These are phyloP conservation scores for Backusella australiensis DNA, from an alignment of 192 early-diverging fungal genomes.

Conservation along the genomic window DNA sequence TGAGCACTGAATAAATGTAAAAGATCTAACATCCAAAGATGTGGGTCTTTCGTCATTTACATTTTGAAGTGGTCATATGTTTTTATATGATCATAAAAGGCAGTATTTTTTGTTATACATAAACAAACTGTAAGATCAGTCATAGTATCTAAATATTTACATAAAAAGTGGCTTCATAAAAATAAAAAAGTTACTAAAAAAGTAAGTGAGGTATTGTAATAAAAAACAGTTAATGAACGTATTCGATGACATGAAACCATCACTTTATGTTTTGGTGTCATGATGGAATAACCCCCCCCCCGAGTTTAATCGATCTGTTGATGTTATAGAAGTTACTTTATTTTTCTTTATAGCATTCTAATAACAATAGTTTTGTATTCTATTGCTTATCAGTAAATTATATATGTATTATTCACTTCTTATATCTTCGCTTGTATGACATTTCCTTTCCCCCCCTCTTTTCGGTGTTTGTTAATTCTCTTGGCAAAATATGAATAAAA, in stretches of 20 bases:
- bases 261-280: too few relatives aligned
- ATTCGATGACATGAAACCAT: not conserved
- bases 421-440: not conserved
- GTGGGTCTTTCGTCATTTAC: not conserved
- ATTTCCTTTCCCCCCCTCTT: not conserved
- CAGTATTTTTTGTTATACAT: not conserved
- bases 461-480: conserved; percentile 2
- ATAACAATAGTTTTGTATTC: too few relatives aligned
- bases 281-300: too few relatives aligned
- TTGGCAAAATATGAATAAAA: conserved; percentile 2
- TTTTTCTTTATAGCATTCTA: too few relatives aligned
- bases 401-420: not conserved
- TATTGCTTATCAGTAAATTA: not conserved
- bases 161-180: not conserved
- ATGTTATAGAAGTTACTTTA: too few relatives aligned
- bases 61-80: not conserved
- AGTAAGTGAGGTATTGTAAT: not conserved
- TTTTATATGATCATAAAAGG: not conserved
- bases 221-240: not conserved
- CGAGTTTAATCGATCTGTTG: too few relatives aligned
- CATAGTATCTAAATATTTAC: not conserved
- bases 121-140: not conserved
- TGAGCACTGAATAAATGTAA: too few relatives aligned
- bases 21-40: too few relatives aligned
- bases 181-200: not conserved